Base-by-base conservation (phyloP, 1,284 basidiomycete genomes). In the Heterobasidion occidentale region DNA sequence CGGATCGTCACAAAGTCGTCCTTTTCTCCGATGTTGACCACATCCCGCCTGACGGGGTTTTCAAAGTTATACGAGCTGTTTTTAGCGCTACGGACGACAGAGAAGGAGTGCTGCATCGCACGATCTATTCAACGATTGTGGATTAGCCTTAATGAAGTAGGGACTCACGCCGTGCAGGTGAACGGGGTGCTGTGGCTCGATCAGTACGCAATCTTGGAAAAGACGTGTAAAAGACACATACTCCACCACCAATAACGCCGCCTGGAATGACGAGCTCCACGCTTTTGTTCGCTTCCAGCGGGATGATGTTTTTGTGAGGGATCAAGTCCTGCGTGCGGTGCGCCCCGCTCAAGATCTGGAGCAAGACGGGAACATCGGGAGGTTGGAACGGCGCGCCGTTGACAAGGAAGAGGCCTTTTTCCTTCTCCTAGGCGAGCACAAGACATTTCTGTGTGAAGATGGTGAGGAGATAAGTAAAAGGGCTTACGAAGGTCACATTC, bases 211-310 rank as follows among this genome's bases (percentile, higher is more conserved):
- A 51, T 35, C 8, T n/a, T 27, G 35, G 38, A 45, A 2, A 33
- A 7, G 2, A 47, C 0, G 11, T 17, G 34, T 2, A 47, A 19
- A 17, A 35, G 36, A 15, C 34, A 66, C 61, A 42, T 42, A 27
- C 27, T 34, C 64, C 64, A 19, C 62, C 61, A 36, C 68, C 68
- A 35, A 61, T 58, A 7, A 56, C 60, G 14, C 60, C 53, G 2
- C 62, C 68, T 14, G 70, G 68, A 42, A 75, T 61, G 2, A 67
- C 65, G 14, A 74, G 35, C 58, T 75, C 68, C 33, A 74, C 68
- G 8, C 65, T 65, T 46, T 66, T 66, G 58, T 73, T 67, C 35
- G 54, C 56, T 2, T 65, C 65, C 3, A 72, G 60, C 36, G 48
- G 38, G 50, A 68, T 67, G 5, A 73, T 59, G 27, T 63, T 66